Evolutionary conservation across 768 basidiomycete species (phyloP).

Genomic region (Sistotremastrum niveocremeum): DNA sequence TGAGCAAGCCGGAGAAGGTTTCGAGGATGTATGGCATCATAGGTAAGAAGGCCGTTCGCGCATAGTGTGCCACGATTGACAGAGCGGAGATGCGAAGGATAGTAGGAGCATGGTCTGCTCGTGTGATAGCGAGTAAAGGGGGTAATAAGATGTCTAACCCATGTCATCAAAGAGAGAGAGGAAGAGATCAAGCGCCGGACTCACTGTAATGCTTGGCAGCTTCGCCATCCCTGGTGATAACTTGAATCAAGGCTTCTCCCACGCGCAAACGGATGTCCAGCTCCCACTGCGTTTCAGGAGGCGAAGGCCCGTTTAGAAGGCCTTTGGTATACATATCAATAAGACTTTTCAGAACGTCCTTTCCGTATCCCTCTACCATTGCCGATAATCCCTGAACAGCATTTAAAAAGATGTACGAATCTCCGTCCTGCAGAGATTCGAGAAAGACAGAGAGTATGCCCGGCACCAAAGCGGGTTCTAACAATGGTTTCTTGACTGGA

Average conservation of each 20-base stretch:
- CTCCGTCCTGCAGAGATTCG: constrained; percentile 75
- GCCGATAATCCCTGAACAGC: constrained; percentile 82
- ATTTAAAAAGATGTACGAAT: constrained; percentile 91
- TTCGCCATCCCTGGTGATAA: constrained; percentile 61
- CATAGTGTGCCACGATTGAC: constrained; percentile 61
- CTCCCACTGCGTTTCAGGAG: constrained; percentile 39
- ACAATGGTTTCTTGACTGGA: constrained; percentile 8
- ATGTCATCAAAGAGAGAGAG: background rate
- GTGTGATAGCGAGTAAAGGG: constrained; percentile 48
- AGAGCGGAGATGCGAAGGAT: constrained; percentile 56
- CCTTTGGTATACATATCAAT: constrained; percentile 51
- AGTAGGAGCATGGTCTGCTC: constrained; percentile 49
- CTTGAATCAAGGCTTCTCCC: constrained; percentile 74
- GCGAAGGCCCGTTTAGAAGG: constrained; percentile 35
- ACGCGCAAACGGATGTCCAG: constrained; percentile 63
- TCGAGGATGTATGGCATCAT: too few species aligned
- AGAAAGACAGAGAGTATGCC: constrained; percentile 82
- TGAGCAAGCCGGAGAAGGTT: too few species aligned
- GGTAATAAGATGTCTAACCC: constrained; percentile 48
- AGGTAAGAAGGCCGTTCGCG: constrained; percentile 9
- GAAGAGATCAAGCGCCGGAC: constrained; percentile 6
- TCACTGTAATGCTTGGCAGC: constrained; percentile 57
- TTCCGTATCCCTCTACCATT: constrained; percentile 68
- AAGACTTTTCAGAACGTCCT: constrained; percentile 53
- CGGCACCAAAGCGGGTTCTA: constrained; percentile 56